phyloP scores from a whole-genome alignment of 2,329 filamentous ascomycete species.

The Monosporascus sp. region DNA sequence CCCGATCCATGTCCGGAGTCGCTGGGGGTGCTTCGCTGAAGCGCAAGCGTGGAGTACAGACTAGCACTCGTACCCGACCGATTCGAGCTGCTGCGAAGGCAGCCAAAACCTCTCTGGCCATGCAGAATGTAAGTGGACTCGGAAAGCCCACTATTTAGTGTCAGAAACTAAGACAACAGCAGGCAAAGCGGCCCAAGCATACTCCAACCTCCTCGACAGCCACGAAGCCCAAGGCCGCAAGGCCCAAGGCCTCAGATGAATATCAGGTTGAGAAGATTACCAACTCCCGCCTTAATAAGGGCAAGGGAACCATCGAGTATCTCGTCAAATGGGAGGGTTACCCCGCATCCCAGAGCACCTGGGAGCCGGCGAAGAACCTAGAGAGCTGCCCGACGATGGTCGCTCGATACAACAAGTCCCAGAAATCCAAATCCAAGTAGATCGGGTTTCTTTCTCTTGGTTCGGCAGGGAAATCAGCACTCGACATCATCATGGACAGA shows the following conservation, averaged over 20 bases:
- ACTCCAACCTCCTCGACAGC: neutral
- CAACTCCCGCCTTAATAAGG: conserved; percentile 34
- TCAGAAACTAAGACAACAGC: conserved; percentile 4
- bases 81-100: conserved; percentile 9
- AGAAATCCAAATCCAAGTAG: conserved; percentile 2
- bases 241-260: conserved; percentile 21
- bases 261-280: conserved; percentile 47
- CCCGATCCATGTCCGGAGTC: neutral
- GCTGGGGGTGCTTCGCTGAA: neutral
- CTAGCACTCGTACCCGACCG: conserved; percentile 6
- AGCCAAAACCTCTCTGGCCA: conserved; percentile 9
- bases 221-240: conserved; percentile 8
- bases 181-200: conserved; percentile 6
- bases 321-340: conserved; percentile 52
- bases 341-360: conserved; percentile 40
- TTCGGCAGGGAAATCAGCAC: conserved; percentile 19
- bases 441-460: neutral
- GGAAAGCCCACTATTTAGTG: neutral
- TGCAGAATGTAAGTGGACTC: conserved; percentile 8
- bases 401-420: conserved; percentile 7
- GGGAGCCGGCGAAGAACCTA: conserved; percentile 47
- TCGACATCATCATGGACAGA: conserved; percentile 21
- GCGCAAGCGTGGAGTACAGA: conserved; percentile 1
- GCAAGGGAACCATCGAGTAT: conserved; percentile 32
- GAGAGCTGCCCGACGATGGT: conserved; percentile 26